Conservation (phyloP, 208 protist species). For the Trypanosoma congolense region DNA sequence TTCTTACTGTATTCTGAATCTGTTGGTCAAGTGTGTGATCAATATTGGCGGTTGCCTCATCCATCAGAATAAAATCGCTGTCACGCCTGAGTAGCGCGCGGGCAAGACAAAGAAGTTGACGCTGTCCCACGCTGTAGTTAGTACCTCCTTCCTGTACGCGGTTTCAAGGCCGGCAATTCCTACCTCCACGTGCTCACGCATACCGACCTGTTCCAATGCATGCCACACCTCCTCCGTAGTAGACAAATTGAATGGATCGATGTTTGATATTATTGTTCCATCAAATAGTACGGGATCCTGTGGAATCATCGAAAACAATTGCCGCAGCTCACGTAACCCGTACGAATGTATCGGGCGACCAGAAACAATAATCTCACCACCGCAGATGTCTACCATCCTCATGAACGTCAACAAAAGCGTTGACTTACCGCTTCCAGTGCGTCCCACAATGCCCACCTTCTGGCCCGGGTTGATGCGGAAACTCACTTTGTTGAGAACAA, state of each 20-base stretch:
- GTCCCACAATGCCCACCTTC: slow-evolving; percentile 81
- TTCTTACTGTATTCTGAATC: slow-evolving; percentile 30
- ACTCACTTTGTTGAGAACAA: slow-evolving; percentile 63
- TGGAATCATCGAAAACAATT: slow-evolving; percentile 65
- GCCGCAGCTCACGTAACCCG: slow-evolving; percentile 47
- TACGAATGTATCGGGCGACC: slow-evolving; percentile 27
- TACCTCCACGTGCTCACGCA: slow-evolving; percentile 29
- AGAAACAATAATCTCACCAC: slow-evolving; percentile 44
- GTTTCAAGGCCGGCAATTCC: slow-evolving; percentile 26
- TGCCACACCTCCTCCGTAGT: slow-evolving; percentile 38
- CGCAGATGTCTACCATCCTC: slow-evolving; percentile 45
- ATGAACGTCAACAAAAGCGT: slow-evolving; percentile 68
- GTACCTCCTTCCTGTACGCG: slow-evolving; percentile 23
- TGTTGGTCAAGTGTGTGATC: slow-evolving; percentile 25
- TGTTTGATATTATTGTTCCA: slow-evolving; percentile 68
- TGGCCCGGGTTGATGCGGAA: slow-evolving; percentile 47
- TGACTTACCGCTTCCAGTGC: slow-evolving; percentile 83
- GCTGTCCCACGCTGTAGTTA: slow-evolving; percentile 33
- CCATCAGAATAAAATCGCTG: slow-evolving; percentile 25
- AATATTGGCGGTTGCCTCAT: slow-evolving; percentile 29
- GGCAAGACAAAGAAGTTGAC: slow-evolving; percentile 27
- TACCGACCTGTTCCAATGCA: slow-evolving; percentile 44
- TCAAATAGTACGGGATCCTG: slow-evolving; percentile 79
- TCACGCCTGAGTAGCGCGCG: slow-evolving; percentile 18
- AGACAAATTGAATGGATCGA: slow-evolving; percentile 48